These are phyloP conservation scores for Trichoderma koningiopsis DNA, from an alignment of 2,329 filamentous ascomycete genomes.

Conservation along the genomic window DNA sequence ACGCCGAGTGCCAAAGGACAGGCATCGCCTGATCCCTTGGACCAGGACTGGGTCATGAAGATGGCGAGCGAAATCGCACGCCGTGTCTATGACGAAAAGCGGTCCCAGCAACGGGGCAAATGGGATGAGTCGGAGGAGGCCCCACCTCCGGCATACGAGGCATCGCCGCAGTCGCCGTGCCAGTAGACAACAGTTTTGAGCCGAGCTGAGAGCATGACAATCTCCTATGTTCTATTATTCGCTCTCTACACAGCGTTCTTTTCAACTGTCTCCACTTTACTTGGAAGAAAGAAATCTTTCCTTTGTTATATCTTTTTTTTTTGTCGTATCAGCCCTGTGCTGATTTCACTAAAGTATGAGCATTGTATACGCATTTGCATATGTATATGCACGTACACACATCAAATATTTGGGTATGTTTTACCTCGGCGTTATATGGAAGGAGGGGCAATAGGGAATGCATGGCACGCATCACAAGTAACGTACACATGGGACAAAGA, in stretches of 20 bases:
- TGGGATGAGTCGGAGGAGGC: slow-evolving; percentile 57
- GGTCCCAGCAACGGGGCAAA: slow-evolving; percentile 40
- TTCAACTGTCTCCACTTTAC: not conserved
- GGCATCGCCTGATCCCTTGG: slow-evolving; percentile 61
- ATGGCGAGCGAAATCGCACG: slow-evolving; percentile 91
- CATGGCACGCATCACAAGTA: slow-evolving; percentile 23
- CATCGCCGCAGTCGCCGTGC: slow-evolving; percentile 43
- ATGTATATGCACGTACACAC: not conserved
- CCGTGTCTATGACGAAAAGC: slow-evolving; percentile 85
- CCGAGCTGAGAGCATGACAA: slow-evolving; percentile 27
- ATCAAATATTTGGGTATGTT: not conserved
- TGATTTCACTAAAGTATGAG: slow-evolving; percentile 29
- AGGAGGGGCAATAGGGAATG: slow-evolving; percentile 2
- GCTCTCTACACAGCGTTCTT: slow-evolving; percentile 18
- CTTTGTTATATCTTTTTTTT: slow-evolving; percentile 25
- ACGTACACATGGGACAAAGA: slow-evolving; percentile 19
- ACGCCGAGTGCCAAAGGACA: slow-evolving; percentile 18
- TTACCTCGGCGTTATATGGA: slow-evolving; percentile 22
- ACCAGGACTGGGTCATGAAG: slow-evolving; percentile 87
- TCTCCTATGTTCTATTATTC: not conserved
- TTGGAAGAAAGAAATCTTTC: slow-evolving; percentile 1
- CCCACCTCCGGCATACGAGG: slow-evolving; percentile 66
- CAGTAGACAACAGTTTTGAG: slow-evolving; percentile 24
- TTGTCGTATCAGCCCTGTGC: slow-evolving; percentile 14
- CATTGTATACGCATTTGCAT: slow-evolving; percentile 2